A percentile compares a stretch with the other conserved stretches of the same genome.
Evolutionary conservation across 169 alveolate species (phyloP).

Genomic region (Babesia microti): DNA sequence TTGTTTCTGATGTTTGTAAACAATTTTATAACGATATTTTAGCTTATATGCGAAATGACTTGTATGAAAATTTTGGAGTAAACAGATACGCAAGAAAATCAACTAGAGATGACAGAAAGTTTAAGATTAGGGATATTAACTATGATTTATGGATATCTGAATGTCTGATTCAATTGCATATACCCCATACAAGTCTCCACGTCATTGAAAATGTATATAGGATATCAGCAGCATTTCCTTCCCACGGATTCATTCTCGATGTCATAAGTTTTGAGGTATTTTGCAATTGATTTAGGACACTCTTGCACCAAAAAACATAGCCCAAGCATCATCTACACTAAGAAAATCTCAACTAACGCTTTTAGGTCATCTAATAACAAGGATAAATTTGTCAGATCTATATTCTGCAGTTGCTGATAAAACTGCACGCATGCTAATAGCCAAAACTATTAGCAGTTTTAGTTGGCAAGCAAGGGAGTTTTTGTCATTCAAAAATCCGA

Average conservation of each 20-base stretch:
- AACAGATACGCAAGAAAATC: constrained; percentile 1
- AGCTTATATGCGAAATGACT: neutral
- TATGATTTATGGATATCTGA: constrained; percentile 35
- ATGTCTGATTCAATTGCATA: constrained; percentile 30
- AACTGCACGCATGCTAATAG: constrained; percentile 14
- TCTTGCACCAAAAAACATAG: constrained; percentile 27
- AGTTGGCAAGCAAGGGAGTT: constrained; percentile 23
- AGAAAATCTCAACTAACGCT: constrained; percentile 39
- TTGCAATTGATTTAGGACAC: constrained; percentile 10
- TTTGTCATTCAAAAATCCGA: constrained; percentile 7
- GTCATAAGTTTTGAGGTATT: constrained; percentile 27
- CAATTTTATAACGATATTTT: neutral
- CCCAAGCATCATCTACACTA: constrained; percentile 27
- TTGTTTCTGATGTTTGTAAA: constrained; percentile 4
- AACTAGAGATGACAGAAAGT: constrained; percentile 36
- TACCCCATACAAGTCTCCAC: constrained; percentile 47
- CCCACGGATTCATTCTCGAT: constrained; percentile 31
- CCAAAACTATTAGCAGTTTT: constrained; percentile 32
- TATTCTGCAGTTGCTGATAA: constrained; percentile 14
- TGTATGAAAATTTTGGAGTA: neutral
- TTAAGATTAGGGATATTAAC: constrained; percentile 41
- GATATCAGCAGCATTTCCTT: constrained; percentile 34
- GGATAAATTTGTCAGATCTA: constrained; percentile 11
- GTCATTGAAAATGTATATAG: constrained; percentile 28
- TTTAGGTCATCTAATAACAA: constrained; percentile 29